Conservation (phyloP, 179 eudicot species). For the Amaranthus tricolor region DNA sequence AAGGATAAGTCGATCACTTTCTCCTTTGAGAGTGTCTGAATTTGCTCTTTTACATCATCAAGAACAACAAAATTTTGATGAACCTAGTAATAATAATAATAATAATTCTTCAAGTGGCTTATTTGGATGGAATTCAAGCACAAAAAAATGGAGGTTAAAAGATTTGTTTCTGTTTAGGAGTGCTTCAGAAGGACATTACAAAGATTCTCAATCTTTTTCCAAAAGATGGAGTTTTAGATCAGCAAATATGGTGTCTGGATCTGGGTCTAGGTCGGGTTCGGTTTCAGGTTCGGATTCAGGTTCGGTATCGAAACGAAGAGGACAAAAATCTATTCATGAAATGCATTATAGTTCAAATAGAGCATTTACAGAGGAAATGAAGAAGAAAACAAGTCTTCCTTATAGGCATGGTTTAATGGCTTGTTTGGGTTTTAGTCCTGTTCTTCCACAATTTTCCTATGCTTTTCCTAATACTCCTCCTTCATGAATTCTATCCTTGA, state of each 20-base stretch:
- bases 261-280: neutral
- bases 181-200: conserved; percentile 54
- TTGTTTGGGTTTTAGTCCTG: conserved; percentile 58
- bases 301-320: conserved; percentile 37
- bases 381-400: conserved; percentile 64
- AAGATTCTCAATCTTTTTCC: conserved; percentile 7
- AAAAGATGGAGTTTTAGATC: conserved; percentile 54
- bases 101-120: neutral
- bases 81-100: neutral
- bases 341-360: conserved; percentile 22
- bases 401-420: conserved; percentile 59
- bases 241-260: neutral
- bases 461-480: conserved; percentile 26
- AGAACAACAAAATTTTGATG: neutral
- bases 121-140: conserved; percentile 17
- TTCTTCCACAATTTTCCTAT: conserved; percentile 39
- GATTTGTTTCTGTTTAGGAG: conserved; percentile 64
- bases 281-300: conserved; percentile 15
- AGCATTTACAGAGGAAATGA: conserved; percentile 54
- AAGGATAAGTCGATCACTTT: conserved; percentile 52
- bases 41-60: conserved; percentile 31
- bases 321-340: conserved; percentile 51
- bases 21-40: conserved; percentile 68
- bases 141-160: conserved; percentile 56
- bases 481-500: neutral